These are phyloP conservation scores for Metarhizium album DNA, from an alignment of 2,329 filamentous ascomycete species.

Conservation along the genomic window DNA sequence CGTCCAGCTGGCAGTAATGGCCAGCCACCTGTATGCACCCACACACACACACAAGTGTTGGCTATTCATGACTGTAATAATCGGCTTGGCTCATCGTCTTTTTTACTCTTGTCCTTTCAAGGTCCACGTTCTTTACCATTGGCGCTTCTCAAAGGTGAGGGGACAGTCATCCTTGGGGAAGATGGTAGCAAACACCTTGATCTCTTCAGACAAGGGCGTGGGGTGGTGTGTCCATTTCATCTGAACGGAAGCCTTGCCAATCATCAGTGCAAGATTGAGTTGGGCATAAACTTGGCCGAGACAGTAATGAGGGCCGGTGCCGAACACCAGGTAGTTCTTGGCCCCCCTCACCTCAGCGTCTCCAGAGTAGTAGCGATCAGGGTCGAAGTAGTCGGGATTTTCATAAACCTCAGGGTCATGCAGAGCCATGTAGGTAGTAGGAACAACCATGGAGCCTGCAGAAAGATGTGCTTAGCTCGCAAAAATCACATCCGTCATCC, in stretches of 20 bases:
- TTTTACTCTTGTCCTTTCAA: background rate
- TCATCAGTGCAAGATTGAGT: slow-evolving; percentile 76
- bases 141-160: slow-evolving; percentile 54
- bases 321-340: slow-evolving; percentile 97
- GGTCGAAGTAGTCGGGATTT: slow-evolving; percentile 79
- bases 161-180: slow-evolving; percentile 92
- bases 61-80: background rate
- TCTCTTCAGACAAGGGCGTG: slow-evolving; percentile 78
- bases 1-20: background rate
- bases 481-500: background rate
- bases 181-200: slow-evolving; percentile 96
- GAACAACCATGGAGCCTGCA: slow-evolving; percentile 79
- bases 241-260: slow-evolving; percentile 79
- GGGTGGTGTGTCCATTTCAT: slow-evolving; percentile 86
- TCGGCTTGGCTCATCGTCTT: background rate
- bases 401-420: slow-evolving; percentile 90
- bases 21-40: no score
- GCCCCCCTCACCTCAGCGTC: slow-evolving; percentile 74
- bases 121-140: slow-evolving; percentile 25
- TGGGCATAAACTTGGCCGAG: slow-evolving; percentile 87
- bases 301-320: slow-evolving; percentile 92
- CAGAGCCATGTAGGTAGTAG: slow-evolving; percentile 79
- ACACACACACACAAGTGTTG: background rate
- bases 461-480: background rate
- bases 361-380: slow-evolving; percentile 83